A percentile compares a stretch with the other conserved stretches of the same genome.
phyloP scores from a whole-genome alignment of 1,284 basidiomycete genomes.

The Clitocybe nebularis region DNA sequence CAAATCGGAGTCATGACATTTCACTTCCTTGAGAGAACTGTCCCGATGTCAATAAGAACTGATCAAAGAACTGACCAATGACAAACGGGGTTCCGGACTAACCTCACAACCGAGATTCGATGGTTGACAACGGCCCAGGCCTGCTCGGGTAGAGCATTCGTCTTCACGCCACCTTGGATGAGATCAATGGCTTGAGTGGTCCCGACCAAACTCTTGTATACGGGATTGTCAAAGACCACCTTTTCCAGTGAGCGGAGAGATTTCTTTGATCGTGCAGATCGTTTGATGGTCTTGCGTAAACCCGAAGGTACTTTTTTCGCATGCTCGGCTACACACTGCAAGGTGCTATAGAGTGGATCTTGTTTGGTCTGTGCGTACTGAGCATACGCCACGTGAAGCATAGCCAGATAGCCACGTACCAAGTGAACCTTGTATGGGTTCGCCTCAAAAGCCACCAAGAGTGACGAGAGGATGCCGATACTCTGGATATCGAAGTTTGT shows the following conservation, averaged over 20 bases:
- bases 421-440: slow-evolving; percentile 43
- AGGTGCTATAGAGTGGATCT: slow-evolving; percentile 38
- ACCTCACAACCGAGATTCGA: slow-evolving; percentile 52
- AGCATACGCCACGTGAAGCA: background rate
- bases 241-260: slow-evolving; percentile 39
- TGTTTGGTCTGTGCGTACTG: slow-evolving; percentile 26
- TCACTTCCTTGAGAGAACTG: slow-evolving; percentile 42
- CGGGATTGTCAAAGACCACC: slow-evolving; percentile 31
- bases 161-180: slow-evolving; percentile 65
- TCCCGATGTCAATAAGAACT: background rate
- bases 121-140: slow-evolving; percentile 57
- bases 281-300: slow-evolving; percentile 37
- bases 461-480: slow-evolving; percentile 58
- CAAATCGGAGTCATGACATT: slow-evolving; percentile 38
- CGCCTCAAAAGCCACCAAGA: slow-evolving; percentile 53
- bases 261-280: slow-evolving; percentile 31
- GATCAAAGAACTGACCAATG: background rate
- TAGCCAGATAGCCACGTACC: slow-evolving; percentile 19
- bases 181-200: slow-evolving; percentile 74
- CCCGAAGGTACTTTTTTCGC: slow-evolving; percentile 38
- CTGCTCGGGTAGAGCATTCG: slow-evolving; percentile 58
- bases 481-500: slow-evolving; percentile 29
- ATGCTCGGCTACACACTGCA: slow-evolving; percentile 46
- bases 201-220: slow-evolving; percentile 40
- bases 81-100: slow-evolving; percentile 4